Evolutionary conservation across 2,329 filamentous ascomycete species (phyloP), one percentile per base, ranked within the genome.

Genomic region (Monosporascus cannonballus): DNA sequence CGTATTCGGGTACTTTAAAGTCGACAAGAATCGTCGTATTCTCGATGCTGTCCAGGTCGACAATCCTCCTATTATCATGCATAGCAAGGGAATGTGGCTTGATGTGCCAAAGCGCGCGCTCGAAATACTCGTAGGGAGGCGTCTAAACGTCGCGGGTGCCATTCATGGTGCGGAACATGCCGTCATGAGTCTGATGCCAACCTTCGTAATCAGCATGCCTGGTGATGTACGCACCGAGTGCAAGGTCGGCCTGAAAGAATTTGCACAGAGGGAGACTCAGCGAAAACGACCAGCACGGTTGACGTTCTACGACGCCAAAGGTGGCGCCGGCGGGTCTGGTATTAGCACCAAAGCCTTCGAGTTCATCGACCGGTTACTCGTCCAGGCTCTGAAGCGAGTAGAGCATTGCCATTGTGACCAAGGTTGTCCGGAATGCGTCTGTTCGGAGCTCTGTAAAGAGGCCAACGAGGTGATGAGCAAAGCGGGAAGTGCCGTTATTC

Each of bases 91-190:
- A 39, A 89, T 96, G 84, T 99, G 94, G 94, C 80, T 97, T 15
- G 93, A 97, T 66, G 84, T 99, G 2, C 93, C 94, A 0, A 85
- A 85, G 56, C 70, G 69, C 1, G 91, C 91, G 0, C 80, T 97
- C 6, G 83, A 90, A 15, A 91, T 96, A 42, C 78, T 99, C 1
- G 80, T 85, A 41, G 79, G 79, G 1, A 77, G 86, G 7, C 77
- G 84, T 0, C 76, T 97, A 34, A 90, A 96, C 67, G 79, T 93
- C 9, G 93, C 90, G 0, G 94, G 87, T 0, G 90, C 89, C 0
- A 96, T 99, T 53, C 94, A 97, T 66, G 93, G 93, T 0, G 93
- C 94, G 2, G 91, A 97, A 71, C 94, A 99, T 68, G 91, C 92
- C 0, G 76, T 97, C 24, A 80, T 97, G 56, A 87, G 83, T 39